A percentile compares a stretch with the other conserved stretches of the same genome.
Conservation (phyloP, 2,329 filamentous ascomycete species). For the Fusarium sp. region DNA sequence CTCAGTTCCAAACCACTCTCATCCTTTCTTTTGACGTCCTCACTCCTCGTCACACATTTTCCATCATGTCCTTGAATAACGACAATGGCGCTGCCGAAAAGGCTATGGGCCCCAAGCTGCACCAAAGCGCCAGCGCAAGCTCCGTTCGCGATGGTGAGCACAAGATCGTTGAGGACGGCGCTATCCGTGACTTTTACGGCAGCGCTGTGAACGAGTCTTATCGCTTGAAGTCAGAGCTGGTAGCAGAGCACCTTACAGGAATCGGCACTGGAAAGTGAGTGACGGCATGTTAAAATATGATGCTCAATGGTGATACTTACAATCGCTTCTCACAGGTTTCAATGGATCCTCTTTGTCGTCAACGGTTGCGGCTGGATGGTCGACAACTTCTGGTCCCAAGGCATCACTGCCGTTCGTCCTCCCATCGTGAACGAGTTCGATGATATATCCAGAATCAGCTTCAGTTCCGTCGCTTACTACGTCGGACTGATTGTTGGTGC, state of each 20-base stretch:
- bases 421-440: conserved; percentile 56
- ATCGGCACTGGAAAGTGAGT: conserved; percentile 17
- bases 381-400: conserved; percentile 55
- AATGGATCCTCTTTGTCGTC: conserved; percentile 63
- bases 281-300: too few species aligned
- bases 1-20: background rate
- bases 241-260: conserved; percentile 3
- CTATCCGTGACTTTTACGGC: conserved; percentile 6
- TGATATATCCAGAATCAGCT: conserved; percentile 50
- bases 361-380: conserved; percentile 64
- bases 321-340: conserved; percentile 47
- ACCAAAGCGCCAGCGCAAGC: background rate
- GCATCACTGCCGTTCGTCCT: conserved; percentile 54
- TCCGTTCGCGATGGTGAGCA: conserved; percentile 3
- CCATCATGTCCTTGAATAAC: conserved; percentile 6
- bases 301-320: background rate
- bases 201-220: conserved; percentile 17
- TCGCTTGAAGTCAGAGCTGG: conserved; percentile 11
- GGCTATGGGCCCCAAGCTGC: conserved; percentile 10
- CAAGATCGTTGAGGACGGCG: conserved; percentile 6
- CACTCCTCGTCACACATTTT: background rate
- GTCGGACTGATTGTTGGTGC: conserved; percentile 63
- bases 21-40: background rate
- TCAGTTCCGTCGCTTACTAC: conserved; percentile 56
- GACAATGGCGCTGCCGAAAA: background rate